Evolutionary conservation across 495 filamentous ascomycete species (phyloP), one percentile per base, ranked within the genome.

Genomic region (Collariella sp.): DNA sequence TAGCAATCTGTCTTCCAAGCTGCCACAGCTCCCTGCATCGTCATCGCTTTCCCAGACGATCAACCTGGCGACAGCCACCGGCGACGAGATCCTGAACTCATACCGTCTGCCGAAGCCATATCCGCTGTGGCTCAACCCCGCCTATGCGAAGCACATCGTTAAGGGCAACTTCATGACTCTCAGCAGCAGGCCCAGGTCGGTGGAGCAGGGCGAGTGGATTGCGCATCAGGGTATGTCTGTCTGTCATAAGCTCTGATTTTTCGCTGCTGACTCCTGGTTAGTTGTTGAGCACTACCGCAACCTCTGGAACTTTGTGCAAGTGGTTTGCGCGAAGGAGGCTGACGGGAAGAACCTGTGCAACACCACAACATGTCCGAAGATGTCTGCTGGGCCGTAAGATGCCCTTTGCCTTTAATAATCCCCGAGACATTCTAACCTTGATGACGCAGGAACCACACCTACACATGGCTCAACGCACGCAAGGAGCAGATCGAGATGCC

Each of bases 111-210:
- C 69, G 7, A 60, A 55, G 33, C 69, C 69, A 5, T 52, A 69
- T 5, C 69, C 69, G 3, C 26, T 70, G 33, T 72, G 69, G 69
- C 56, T 72, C 10, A 70, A 88, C 61, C 82, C 90, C 55, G 80
- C 85, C 59, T 87, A 90, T 64, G 83, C 86, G 40, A 85, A 83
- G 60, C 79, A 95, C 57, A 91, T 94, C 54, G 91, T 95, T 57
- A 94, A 88, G 71, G 91, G 91, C 41, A 96, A 95, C 70, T 95
- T 95, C 67, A 88, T 94, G 86, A 95, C 91, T 19, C 71, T 96
- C 40, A 91, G 89, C 60, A 87, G 87, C 46, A 86, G 87, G 64
- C 91, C 91, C 9, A 87, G 87, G 68, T 85, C 88, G 47, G 85
- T 95, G 24, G 91, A 95, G 66, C 78, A 87, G 55, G 90, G 89